phyloP scores from a whole-genome alignment of 805 yeast genomes.

The Sugiyamaella marilandica region DNA sequence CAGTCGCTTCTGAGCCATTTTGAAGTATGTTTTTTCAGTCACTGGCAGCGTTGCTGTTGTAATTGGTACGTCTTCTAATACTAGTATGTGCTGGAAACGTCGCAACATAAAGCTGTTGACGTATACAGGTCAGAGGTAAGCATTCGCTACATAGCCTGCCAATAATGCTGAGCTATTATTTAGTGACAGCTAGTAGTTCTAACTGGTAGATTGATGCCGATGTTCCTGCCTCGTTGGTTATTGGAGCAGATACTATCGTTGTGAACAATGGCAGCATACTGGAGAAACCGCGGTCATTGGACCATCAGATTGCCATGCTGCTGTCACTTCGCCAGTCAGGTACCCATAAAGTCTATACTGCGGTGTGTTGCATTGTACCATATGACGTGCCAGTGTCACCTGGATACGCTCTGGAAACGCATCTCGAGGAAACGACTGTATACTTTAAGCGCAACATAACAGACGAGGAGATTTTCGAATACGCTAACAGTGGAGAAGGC shows the following conservation, averaged over 20 bases:
- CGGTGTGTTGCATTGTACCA: slow-evolving; percentile 46
- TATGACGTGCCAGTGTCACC: slow-evolving; percentile 38
- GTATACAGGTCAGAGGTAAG: slow-evolving; percentile 45
- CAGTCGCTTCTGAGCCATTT: slow-evolving; percentile 46
- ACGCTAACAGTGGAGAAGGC: slow-evolving; percentile 72
- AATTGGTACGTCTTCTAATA: background rate
- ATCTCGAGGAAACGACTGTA: slow-evolving; percentile 41
- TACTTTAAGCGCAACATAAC: slow-evolving; percentile 38
- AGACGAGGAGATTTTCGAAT: slow-evolving; percentile 53
- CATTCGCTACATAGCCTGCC: background rate
- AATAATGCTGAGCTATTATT: background rate
- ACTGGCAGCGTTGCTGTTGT: background rate
- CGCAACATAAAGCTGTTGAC: slow-evolving; percentile 59
- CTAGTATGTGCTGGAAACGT: slow-evolving; percentile 65
- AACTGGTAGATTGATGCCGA: slow-evolving; percentile 30
- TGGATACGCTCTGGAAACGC: slow-evolving; percentile 38
- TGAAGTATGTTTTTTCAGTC: slow-evolving; percentile 32
- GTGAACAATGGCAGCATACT: slow-evolving; percentile 54
- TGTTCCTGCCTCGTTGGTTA: slow-evolving; percentile 31
- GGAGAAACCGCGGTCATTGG: slow-evolving; percentile 72
- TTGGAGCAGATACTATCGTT: slow-evolving; percentile 77
- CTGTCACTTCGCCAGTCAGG: slow-evolving; percentile 40
- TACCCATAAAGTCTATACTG: slow-evolving; percentile 51
- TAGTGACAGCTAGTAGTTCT: background rate
- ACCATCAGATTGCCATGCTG: slow-evolving; percentile 48